Evolutionary conservation across 2,329 filamentous ascomycete species (phyloP).

Genomic region (Aspergillus sp.): DNA sequence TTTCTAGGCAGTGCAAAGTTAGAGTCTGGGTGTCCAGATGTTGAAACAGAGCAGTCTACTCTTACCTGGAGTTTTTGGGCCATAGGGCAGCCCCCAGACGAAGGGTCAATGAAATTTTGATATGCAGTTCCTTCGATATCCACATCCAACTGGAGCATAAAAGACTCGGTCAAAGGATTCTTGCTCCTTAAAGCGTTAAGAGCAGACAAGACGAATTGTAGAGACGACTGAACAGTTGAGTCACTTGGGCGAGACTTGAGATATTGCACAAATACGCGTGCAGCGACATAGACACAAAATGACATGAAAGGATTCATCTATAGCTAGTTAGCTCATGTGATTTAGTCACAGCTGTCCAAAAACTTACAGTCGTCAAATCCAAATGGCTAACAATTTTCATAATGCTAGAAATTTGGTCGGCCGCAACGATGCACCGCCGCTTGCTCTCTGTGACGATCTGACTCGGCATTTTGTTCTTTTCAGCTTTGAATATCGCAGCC

Average conservation of each 20-base stretch:
- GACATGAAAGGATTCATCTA: constrained; percentile 95
- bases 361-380: constrained; percentile 72
- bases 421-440: constrained; percentile 84
- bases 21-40: too few species aligned
- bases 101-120: constrained; percentile 13
- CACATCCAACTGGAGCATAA: constrained; percentile 86
- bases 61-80: too few species aligned
- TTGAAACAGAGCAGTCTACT: too few species aligned
- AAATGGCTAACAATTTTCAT: constrained; percentile 94
- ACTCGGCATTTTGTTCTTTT: constrained; percentile 74
- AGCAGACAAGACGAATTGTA: constrained; percentile 85
- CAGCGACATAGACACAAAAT: constrained; percentile 93
- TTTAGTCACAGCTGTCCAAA: background rate
- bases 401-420: constrained; percentile 87
- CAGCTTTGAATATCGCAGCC: constrained; percentile 94
- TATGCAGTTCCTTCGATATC: constrained; percentile 65
- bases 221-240: constrained; percentile 66
- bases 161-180: constrained; percentile 90
- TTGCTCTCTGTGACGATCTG: constrained; percentile 86
- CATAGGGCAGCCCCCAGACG: too few species aligned
- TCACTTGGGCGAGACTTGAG: constrained; percentile 92
- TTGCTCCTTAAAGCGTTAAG: constrained; percentile 85
- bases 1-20: too few species aligned
- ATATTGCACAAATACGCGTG: constrained; percentile 91
- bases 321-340: constrained; percentile 9